Conservation (phyloP, 805 yeast genomes). For the Pichia scutulata region DNA sequence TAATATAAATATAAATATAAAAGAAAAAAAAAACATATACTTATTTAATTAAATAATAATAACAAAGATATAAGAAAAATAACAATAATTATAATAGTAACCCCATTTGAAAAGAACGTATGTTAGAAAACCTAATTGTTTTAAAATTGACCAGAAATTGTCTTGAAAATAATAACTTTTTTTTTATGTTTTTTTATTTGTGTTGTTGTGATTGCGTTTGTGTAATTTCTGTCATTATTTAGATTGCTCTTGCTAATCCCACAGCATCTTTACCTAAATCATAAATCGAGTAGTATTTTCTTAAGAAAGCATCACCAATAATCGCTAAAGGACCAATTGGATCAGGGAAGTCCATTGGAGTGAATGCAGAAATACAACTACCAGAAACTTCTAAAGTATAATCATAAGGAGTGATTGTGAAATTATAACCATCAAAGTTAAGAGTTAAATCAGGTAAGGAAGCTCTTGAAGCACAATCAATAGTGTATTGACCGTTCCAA, state of each 20-base stretch:
- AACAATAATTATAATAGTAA: background rate
- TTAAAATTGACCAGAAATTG: background rate
- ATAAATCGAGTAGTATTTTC: conserved; percentile 90
- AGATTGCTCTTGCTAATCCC: conserved; percentile 79
- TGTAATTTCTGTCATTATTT: conserved; percentile 12
- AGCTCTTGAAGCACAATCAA: conserved; percentile 84
- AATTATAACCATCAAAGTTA: conserved; percentile 83
- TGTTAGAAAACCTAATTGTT: background rate
- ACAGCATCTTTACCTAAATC: conserved; percentile 88
- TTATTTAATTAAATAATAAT: background rate
- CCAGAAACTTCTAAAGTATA: conserved; percentile 93
- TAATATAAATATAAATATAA: background rate
- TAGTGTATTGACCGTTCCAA: conserved; percentile 94
- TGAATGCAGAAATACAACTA: conserved; percentile 91
- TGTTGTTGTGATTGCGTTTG: background rate
- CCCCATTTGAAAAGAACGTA: background rate
- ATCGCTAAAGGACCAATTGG: conserved; percentile 96
- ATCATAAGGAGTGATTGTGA: conserved; percentile 82
- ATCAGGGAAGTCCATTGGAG: conserved; percentile 95
- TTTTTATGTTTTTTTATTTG: background rate
- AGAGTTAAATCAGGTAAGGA: conserved; percentile 86
- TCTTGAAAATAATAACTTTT: background rate
- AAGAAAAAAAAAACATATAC: background rate
- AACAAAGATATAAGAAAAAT: background rate
- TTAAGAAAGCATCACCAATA: conserved; percentile 94